Conservation (phyloP, 2,329 filamentous ascomycete species). For the Monascus ruber region DNA sequence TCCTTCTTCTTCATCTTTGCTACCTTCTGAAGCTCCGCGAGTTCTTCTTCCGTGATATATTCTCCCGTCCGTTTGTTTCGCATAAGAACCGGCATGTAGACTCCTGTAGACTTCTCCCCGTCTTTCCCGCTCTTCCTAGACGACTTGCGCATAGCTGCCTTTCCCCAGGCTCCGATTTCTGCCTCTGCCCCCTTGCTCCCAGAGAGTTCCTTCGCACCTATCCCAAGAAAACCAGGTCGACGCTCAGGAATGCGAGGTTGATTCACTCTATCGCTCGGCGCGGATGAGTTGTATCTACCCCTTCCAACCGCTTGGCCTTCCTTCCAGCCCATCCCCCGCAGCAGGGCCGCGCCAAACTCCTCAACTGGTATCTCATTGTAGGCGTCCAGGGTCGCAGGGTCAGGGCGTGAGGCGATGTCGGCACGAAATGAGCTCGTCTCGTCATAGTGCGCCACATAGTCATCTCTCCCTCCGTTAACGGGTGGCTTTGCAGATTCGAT, state of each 20-base stretch:
- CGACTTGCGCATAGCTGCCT: constrained; percentile 43
- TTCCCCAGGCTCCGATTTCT: constrained; percentile 72
- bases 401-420: constrained; percentile 61
- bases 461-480: constrained; percentile 11
- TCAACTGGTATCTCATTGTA: constrained; percentile 87
- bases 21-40: constrained; percentile 41
- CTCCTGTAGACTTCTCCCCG: constrained; percentile 27
- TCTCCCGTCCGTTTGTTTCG: constrained; percentile 53
- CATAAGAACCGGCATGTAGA: constrained; percentile 53
- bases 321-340: constrained; percentile 95
- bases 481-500: constrained; percentile 33
- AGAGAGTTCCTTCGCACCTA: constrained; percentile 71
- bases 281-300: constrained; percentile 38
- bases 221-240: constrained; percentile 70
- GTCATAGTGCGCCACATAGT: constrained; percentile 17
- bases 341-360: constrained; percentile 80
- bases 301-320: constrained; percentile 48
- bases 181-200: constrained; percentile 45
- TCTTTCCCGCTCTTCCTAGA: constrained; percentile 46
- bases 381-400: constrained; percentile 65
- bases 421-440: constrained; percentile 53
- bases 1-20: constrained; percentile 33
- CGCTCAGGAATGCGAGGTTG: constrained; percentile 57
- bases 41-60: constrained; percentile 50
- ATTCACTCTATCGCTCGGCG: constrained; percentile 34